Evolutionary conservation across 306 rosid genomes (phyloP), one percentile per base, ranked within the genome.

Genomic region (Acacia melanoxylon): DNA sequence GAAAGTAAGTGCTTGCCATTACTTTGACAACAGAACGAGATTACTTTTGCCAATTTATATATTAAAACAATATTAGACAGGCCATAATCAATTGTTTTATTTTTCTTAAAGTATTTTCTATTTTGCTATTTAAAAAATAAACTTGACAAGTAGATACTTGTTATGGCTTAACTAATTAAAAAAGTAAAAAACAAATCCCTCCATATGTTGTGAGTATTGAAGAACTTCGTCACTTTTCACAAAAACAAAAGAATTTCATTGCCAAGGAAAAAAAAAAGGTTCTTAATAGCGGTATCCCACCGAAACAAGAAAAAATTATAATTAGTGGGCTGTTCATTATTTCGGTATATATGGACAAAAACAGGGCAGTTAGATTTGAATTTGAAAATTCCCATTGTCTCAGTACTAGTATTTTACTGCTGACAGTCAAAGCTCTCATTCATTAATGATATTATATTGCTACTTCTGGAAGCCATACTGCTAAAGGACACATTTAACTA

Each of bases 1-100:
- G 88, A 92, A 49, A 87, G 98, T 95, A 86, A 92, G 93, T 78
- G 3, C 75, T 54, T 41, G 44, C 62, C 35, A 37, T 22, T 49
- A 25, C 31, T 33, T 15, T 9, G 33, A 74, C 1, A 54, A 27
- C 14, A 54, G 14, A 15, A 67, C 52, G 19, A 41, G 24, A 66
- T 33, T 63, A 42, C 20, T 77, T 44, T 44, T 11, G 44, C 46
- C 20, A 20, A 33, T 35, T 33, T 20, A 74, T 31, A 74, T 33
- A 17, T 20, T 74, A 10, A 31, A 74, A 6, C 17, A 19, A 61
- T 61, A 61, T 61, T 12, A 61, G 33, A 61, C 33, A 61, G 16
- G 35, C 31, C 27, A 35, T 24, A 27, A 14, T 62, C 37, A 25
- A 27, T 58, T 2, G 10, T n/a, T 54, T n/a, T 59, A 24, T 24